Evolutionary conservation across 2,329 filamentous ascomycete genomes (phyloP), one percentile per base, ranked within the genome.

Genomic region (Xenoacremonium recifei): DNA sequence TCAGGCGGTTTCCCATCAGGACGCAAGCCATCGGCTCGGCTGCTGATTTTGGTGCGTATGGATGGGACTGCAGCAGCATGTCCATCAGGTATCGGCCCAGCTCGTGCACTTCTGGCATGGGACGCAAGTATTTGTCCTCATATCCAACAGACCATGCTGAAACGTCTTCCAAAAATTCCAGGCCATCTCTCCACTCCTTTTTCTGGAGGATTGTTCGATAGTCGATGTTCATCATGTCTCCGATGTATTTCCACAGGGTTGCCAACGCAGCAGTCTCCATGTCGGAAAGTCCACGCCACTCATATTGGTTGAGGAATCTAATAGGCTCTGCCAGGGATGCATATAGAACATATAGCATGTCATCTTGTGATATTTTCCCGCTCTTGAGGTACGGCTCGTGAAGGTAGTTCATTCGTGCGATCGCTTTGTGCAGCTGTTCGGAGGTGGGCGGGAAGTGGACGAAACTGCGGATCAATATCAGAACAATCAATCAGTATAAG

Each of bases 181-280:
- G 58, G 21, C 75, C 75, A 51, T 79, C 71, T 3, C 45, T 53
- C 75, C 75, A 80, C 12, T 56, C 37, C 9, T 62, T 50, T 21
- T 57, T 61, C 5, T 51, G 47, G 3, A 75, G 64, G 12, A 63
- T 56, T 2, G 63, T 63, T 18, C 60, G 59, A 50, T 77, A 79
- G 35, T 70, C 60, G 47, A 90, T 85, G 0, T 72, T 75, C 79
- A 90, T 85, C 39, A 79, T 77, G 52, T 89, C 82, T 12, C 85
- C 86, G 13, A 88, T 65, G 39, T 73, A 72, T 62, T 86, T 87
- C 85, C 85, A 90, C 55, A 86, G 80, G 1, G 79, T 81, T 13
- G 78, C 82, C 21, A 84, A 63, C 1, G 84, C 85, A 47, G 83
- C 86, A 9, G 70, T 61, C 62, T 91, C 87, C 63, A 90, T 71